Base-by-base conservation (phyloP, 2,329 filamentous ascomycete genomes). In the Phoma herbarum region DNA sequence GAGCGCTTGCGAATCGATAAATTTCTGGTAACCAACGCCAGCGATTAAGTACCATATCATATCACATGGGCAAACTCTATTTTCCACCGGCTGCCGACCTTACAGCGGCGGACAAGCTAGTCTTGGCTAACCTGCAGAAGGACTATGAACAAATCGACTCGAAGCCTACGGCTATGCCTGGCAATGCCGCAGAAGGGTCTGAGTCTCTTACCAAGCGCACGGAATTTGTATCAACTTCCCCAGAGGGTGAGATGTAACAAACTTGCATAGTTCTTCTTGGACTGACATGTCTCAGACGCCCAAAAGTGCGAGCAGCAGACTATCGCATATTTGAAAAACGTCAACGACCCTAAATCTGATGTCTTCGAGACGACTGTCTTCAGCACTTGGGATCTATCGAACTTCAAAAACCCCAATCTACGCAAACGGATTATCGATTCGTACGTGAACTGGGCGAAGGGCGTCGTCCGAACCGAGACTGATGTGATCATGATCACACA, bases 401-500 rank as follows among this genome's bases (percentile, higher is more conserved):
- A 82, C 56, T 76, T 86, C 44, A 71, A 76, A 41, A 67, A 69
- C 33, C 59, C 61, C 0, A 23, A 67, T 33, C 65, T 85, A 20
- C 68, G 74, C 25, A 77, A 84, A 70, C 75, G 76, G 37, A 81
- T 82, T 60, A 77, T 91, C 18, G 78, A 82, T 37, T 85, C 87
- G 0, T 92, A 91, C 72, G 78, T 88, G 48, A 74, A 77, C 16
- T 77, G 83, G 69, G 89, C 85, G 1, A 80, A 80, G 42, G 75
- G 72, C 2, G 75, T 88, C 22, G 88, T 90, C 10, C 87, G 90
- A 14, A 80, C 85, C 58, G 83, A 86, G 53, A 90, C 89, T 1
- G 91, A 94, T 73, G 89, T 93, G 18, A 85, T 93, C 45, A 91
- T 94, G 83, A 75, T 93, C 55, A 92, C 89, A 0, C 90, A 94